phyloP scores from a whole-genome alignment of 768 basidiomycete genomes.

The Amanita subjunquillea region DNA sequence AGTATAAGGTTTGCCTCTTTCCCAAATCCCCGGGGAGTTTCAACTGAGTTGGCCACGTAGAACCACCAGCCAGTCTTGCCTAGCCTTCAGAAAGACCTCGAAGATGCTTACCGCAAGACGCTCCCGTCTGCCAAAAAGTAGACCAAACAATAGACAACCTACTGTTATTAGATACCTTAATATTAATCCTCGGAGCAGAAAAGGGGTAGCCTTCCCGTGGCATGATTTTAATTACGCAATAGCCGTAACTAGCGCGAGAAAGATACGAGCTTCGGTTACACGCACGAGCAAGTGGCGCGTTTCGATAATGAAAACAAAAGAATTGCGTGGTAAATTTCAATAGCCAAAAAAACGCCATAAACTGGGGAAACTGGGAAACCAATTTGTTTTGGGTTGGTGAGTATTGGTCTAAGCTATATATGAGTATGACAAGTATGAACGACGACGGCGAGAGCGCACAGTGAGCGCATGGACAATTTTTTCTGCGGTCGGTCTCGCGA shows the following conservation, averaged over 20 bases:
- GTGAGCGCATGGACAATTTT: not conserved
- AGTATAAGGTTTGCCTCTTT: slow-evolving; percentile 44
- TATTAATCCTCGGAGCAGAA: not conserved
- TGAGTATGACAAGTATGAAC: not conserved
- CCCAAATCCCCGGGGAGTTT: not conserved
- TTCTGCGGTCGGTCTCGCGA: not conserved
- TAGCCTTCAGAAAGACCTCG: slow-evolving; percentile 79
- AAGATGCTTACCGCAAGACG: slow-evolving; percentile 79
- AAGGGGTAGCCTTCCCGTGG: too few relatives aligned
- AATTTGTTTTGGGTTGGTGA: not conserved
- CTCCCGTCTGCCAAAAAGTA: slow-evolving; percentile 64
- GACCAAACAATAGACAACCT: slow-evolving; percentile 3
- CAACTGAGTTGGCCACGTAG: slow-evolving; percentile 21
- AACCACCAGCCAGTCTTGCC: slow-evolving; percentile 78
- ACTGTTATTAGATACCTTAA: not conserved
- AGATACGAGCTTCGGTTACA: too few relatives aligned
- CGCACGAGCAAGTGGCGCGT: too few relatives aligned
- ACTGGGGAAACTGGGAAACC: not conserved
- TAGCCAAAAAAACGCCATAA: not conserved
- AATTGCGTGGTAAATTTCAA: too few relatives aligned
- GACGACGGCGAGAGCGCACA: not conserved
- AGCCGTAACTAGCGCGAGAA: too few relatives aligned
- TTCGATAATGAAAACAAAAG: too few relatives aligned
- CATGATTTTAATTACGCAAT: too few relatives aligned
- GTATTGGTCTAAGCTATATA: not conserved